Evolutionary conservation across 2,329 filamentous ascomycete genomes (phyloP).

Genomic region (Calycina herbarum): DNA sequence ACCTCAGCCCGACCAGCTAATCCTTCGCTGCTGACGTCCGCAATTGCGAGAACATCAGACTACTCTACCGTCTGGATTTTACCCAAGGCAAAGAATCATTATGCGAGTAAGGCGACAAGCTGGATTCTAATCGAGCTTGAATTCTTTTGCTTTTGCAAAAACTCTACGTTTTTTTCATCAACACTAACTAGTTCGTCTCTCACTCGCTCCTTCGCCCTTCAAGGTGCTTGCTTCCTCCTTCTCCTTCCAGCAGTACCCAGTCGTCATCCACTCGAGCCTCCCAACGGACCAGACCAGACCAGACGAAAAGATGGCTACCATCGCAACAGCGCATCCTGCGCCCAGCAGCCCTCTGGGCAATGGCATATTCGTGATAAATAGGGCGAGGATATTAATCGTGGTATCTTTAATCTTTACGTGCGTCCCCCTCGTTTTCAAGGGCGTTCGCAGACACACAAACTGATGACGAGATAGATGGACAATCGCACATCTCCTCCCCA

Average conservation of each 20-base stretch:
- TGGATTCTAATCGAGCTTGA: too few relatives aligned
- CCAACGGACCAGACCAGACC: background rate
- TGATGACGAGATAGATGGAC: conserved; percentile 44
- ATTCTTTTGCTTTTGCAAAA: too few relatives aligned
- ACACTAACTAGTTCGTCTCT: too few relatives aligned
- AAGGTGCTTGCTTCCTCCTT: background rate
- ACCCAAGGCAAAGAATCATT: too few relatives aligned
- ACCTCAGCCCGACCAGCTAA: too few relatives aligned
- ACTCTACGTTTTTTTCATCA: too few relatives aligned
- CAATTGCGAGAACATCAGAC: too few relatives aligned
- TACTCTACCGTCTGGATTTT: too few relatives aligned
- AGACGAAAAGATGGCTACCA: conserved; percentile 20
- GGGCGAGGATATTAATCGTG: conserved; percentile 26
- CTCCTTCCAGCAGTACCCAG: background rate
- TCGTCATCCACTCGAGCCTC: background rate
- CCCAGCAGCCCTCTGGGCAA: conserved; percentile 22
- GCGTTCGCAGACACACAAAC: background rate
- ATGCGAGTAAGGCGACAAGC: too few relatives aligned
- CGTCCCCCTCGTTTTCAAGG: conserved; percentile 16
- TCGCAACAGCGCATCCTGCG: conserved; percentile 14
- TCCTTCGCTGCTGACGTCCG: too few relatives aligned
- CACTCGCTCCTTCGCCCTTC: background rate
- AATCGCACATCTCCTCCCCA: conserved; percentile 46
- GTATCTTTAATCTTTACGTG: conserved; percentile 34
- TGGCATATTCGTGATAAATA: conserved; percentile 31